phyloP scores from a whole-genome alignment of 176 grass and related monocot genomes.

The Leersia perrieri region DNA sequence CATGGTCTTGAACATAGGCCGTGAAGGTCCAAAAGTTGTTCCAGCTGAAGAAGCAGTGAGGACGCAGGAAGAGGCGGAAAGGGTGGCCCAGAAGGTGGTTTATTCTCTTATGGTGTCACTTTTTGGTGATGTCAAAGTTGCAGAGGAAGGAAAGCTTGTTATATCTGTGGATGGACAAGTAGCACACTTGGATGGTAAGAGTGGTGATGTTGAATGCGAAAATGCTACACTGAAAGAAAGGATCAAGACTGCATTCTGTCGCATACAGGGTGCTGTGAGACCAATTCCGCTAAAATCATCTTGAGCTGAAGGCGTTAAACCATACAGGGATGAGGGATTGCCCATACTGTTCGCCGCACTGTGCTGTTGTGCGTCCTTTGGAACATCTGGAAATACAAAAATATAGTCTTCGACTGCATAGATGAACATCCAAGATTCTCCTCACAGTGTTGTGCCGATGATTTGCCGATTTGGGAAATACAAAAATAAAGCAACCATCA shows the following conservation, averaged over 20 bases:
- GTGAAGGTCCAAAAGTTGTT: slow-evolving; percentile 71
- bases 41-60: slow-evolving; percentile 50
- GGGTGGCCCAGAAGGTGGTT: slow-evolving; percentile 66
- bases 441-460: too few relatives aligned
- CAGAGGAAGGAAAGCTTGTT: slow-evolving; percentile 70
- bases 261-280: slow-evolving; percentile 71
- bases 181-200: slow-evolving; percentile 60
- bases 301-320: slow-evolving; percentile 31
- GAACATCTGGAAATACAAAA: too few relatives aligned
- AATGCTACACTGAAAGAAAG: slow-evolving; percentile 60
- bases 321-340: too few relatives aligned
- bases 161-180: slow-evolving; percentile 67
- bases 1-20: slow-evolving; percentile 77
- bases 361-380: too few relatives aligned
- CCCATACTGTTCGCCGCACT: too few relatives aligned
- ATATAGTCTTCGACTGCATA: too few relatives aligned
- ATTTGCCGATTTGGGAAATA: too few relatives aligned
- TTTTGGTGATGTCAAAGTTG: slow-evolving; percentile 79
- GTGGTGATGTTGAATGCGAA: slow-evolving; percentile 78
- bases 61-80: slow-evolving; percentile 67
- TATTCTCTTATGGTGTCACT: slow-evolving; percentile 72
- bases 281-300: slow-evolving; percentile 60
- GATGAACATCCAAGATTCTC: too few relatives aligned
- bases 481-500: too few relatives aligned
- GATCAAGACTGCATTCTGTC: slow-evolving; percentile 60